Base-by-base conservation (phyloP, 2,329 filamentous ascomycete species). In the Phyllachora maydis region DNA sequence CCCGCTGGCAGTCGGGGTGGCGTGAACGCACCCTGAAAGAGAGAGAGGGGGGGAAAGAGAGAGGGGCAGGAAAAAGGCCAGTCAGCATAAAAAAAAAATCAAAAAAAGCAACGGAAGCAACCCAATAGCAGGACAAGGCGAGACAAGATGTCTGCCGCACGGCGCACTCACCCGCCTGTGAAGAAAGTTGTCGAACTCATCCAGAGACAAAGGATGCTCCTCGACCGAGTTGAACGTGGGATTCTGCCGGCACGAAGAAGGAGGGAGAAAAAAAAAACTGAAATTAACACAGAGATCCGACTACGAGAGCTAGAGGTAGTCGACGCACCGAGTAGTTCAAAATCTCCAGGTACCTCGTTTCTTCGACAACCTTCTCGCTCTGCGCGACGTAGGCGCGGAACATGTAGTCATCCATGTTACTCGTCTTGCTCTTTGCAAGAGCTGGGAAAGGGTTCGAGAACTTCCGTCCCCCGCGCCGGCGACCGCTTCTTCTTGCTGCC, bases 161-260 rank as follows among this genome's bases (percentile, higher is more conserved):
- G n/a, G n/a, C n/a, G n/a, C n/a, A 43, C 56, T 33, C 45, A 65
- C 61, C 37, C 46, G 46, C 22, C 46, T 52, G 21, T 53, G 39
- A 6, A 67, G 37, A 30, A 65, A 68, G 38, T 67, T 67, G 10
- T 58, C 47, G 43, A 68, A 67, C 33, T 68, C 63, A 39, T 63
- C 58, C 14, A 43, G 32, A 6, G 52, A 52, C 29, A 68, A 45
- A 6, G 49, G 36, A 35, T 64, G 59, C 32, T 65, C 54, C 33
- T 65, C 60, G 24, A 43, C 43, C 3, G 47, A 49, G 32, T 65
- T 58, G 31, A 51, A 49, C 8, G 46, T 46, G 13, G 56, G 41
- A 38, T 67, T 53, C 62, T 66, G n/a, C n/a, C n/a, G n/a, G n/a
- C n/a, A n/a, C n/a, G n/a, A n/a, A n/a, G n/a, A n/a, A n/a, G n/a